phyloP scores from a whole-genome alignment of 2,329 filamentous ascomycete genomes.

The Nemania sp. region DNA sequence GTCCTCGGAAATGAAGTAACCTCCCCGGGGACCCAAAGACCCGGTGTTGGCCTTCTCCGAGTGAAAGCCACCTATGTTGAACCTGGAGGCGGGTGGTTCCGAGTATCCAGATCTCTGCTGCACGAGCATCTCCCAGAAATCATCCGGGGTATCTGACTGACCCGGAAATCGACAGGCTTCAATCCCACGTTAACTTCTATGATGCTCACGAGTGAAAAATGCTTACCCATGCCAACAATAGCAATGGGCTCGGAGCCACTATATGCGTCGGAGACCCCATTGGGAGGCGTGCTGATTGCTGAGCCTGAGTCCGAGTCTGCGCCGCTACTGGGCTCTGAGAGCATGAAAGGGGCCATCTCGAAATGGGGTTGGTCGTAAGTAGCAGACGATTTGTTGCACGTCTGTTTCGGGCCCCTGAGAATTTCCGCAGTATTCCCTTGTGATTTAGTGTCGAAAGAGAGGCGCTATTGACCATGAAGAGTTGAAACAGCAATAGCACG shows the following conservation, averaged over 20 bases:
- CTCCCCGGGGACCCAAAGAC: slow-evolving; percentile 14
- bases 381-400: too few species aligned
- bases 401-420: too few species aligned
- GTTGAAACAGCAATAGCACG: too few species aligned
- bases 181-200: slow-evolving; percentile 1
- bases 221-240: slow-evolving; percentile 21
- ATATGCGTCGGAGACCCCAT: slow-evolving; percentile 7
- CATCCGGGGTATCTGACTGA: slow-evolving; percentile 11
- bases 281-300: slow-evolving; percentile 14
- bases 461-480: too few species aligned
- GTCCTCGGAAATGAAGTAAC: slow-evolving; percentile 18
- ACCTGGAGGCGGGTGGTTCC: slow-evolving; percentile 16
- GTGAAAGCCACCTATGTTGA: slow-evolving; percentile 21
- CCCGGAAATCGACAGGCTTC: slow-evolving; percentile 18
- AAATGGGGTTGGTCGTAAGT: too few species aligned
- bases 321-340: slow-evolving; percentile 7
- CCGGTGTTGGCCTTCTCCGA: slow-evolving; percentile 18
- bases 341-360: slow-evolving; percentile 13
- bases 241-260: slow-evolving; percentile 20
- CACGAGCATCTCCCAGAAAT: slow-evolving; percentile 22
- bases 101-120: slow-evolving; percentile 21
- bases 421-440: too few species aligned
- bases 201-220: background rate
- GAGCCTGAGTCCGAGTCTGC: slow-evolving; percentile 14
- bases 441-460: too few species aligned